Evolutionary conservation across 768 basidiomycete genomes (phyloP), one percentile per base, ranked within the genome.

Genomic region (Lentinula aciculospora): DNA sequence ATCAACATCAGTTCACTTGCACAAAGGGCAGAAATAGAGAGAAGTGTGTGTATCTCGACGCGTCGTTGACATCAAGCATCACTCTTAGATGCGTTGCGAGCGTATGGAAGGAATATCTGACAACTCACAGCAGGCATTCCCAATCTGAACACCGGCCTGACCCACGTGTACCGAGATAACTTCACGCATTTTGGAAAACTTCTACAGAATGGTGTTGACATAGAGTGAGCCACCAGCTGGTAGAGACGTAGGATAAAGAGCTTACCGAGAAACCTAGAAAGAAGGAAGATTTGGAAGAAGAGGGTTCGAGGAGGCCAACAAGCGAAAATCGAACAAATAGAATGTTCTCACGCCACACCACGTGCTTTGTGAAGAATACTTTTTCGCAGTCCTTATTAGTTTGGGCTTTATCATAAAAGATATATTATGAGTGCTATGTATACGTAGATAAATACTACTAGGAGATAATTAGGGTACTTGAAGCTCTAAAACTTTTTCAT

Each of bases 151-250:
- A 86, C 94, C 94, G 69, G 96, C 97, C 80, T 99, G 97, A 69
- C 96, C 96, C 71, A 98, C 95, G 77, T 98, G 94, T 71, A 98
- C 82, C 65, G 93, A 96, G 80, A 97, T 96, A 75, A 98, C 94
- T 88, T 92, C 90, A 81, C 90, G 88, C 90, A 92, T 92, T 73
- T 67, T 78, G 48, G 48, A 50, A 36, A 15, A 48, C 6, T 32
- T 46, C 54, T 56, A 37, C 4, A 17, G 56, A 45, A 37, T 17
- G 28, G 2, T 0, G 23, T 21, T 50, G 19, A 12, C 32, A 61
- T 23, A 28, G 51, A 28, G 25, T 36, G 29, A 49, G n/a, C n/a
- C n/a, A n/a, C n/a, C 12, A 10, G 5, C 49, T 32, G 15, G 15
- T 42, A 66, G 46, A 17, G n/a, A 27, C 8, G 12, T 15, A 44